Evolutionary conservation across 2,329 filamentous ascomycete genomes (phyloP), one percentile per base, ranked within the genome.

Genomic region (Sporothrix phasma): DNA sequence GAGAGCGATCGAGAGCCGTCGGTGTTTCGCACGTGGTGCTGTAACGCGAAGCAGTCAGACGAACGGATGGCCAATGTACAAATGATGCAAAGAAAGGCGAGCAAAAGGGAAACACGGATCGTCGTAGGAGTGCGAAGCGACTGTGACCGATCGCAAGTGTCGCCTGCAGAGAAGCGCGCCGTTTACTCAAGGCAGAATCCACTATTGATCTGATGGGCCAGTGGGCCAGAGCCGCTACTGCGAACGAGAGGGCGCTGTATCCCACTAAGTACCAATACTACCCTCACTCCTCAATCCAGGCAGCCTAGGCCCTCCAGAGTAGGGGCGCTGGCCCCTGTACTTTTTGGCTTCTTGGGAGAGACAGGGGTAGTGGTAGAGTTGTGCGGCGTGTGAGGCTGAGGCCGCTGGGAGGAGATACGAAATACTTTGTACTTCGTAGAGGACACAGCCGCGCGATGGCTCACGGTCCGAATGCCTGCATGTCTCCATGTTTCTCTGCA

Each of bases 401-500:
- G 41, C 19, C n/a, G 17, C 6, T 8, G 34, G 37, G 19, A 2
- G 45, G 45, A 26, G 45, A 22, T 5, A 34, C 26, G 29, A 8
- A 45, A 29, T 7, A 46, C n/a, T n/a, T n/a, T n/a, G n/a, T n/a
- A n/a, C n/a, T n/a, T n/a, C n/a, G 8, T 39, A 60, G 56, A 41
- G 41, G 34, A 17, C 56, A n/a, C 56, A 60, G 56, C 56, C 41
- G 56, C 56, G 56, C 41, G 56, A 46, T 60, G 46, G 39, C 5
- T 17, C 13, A 11, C 11, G 17, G 45, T 10, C 24, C 13, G n/a
- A 39, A 7, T 15, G n/a, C n/a, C 22, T 58, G 13, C 29, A 58
- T 58, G 24, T 7, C n/a, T 19, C n/a, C 19, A 47, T 15, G n/a
- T 56, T 10, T 15, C 22, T 26, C 22, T 58, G 13, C 29, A 58